These are phyloP conservation scores for Solanum paucissectum DNA, from an alignment of 257 asterid species.

Conservation along the genomic window DNA sequence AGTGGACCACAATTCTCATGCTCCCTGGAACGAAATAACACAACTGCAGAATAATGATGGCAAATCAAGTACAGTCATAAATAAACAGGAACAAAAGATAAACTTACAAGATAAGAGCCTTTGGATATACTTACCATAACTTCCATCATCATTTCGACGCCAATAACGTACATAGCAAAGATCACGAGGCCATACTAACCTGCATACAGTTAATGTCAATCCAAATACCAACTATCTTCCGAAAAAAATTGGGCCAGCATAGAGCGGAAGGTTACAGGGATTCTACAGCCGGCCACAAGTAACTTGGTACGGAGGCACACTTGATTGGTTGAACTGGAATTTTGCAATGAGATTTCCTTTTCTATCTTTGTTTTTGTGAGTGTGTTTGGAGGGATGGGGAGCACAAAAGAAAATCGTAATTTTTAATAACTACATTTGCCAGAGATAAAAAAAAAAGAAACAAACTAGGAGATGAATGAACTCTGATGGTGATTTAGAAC, in stretches of 20 bases:
- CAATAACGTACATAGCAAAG: conserved; percentile 96
- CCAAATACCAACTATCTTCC: background rate
- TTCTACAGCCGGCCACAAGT: background rate
- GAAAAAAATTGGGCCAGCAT: background rate
- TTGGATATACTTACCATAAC: conserved; percentile 58
- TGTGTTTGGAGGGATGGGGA: background rate
- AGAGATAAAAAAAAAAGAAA: background rate
- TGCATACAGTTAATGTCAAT: conserved; percentile 13
- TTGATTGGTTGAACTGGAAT: background rate
- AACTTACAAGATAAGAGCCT: background rate
- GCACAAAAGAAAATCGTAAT: background rate
- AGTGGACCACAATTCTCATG: conserved; percentile 86
- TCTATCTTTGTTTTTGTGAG: background rate
- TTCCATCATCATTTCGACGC: conserved; percentile 99
- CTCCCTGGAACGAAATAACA: conserved; percentile 88
- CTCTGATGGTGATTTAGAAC: background rate
- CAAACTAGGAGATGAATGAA: background rate
- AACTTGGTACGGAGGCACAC: background rate
- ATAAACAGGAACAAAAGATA: background rate
- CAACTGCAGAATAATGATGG: conserved; percentile 52
- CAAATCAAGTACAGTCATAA: conserved; percentile 13
- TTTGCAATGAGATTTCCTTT: background rate
- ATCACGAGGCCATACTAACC: conserved; percentile 98
- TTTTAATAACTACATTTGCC: background rate
- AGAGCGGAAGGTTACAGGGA: background rate